These are phyloP conservation scores for Musa schizocarpa DNA, from an alignment of 176 grass and related monocot species.

Conservation along the genomic window DNA sequence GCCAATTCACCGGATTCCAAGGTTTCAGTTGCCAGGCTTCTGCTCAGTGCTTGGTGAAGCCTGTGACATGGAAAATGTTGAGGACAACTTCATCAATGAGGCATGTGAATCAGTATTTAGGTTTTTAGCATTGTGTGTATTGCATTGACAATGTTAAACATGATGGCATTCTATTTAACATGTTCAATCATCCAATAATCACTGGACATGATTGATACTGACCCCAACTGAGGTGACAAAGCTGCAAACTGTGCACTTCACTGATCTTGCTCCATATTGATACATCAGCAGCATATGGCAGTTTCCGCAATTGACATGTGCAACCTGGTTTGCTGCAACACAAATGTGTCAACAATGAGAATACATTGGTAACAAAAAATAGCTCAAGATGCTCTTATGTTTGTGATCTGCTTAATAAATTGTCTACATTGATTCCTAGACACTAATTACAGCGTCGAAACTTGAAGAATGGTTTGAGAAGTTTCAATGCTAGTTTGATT, in stretches of 20 bases:
- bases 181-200: too few species aligned
- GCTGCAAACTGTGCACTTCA: conserved; percentile 14
- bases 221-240: conserved; percentile 11
- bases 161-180: not conserved
- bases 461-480: too few species aligned
- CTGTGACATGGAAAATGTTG: not conserved
- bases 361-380: too few species aligned
- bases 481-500: too few species aligned
- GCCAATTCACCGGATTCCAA: not conserved
- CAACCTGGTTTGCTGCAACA: conserved; percentile 7
- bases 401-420: too few species aligned
- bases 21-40: not conserved
- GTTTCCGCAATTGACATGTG: conserved; percentile 6
- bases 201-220: not conserved
- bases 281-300: conserved; percentile 11
- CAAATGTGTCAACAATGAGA: not conserved
- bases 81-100: too few species aligned
- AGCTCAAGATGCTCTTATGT: too few species aligned
- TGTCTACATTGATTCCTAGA: too few species aligned
- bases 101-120: too few species aligned
- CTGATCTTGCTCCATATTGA: conserved; percentile 9
- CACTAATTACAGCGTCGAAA: too few species aligned
- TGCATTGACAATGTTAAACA: too few species aligned
- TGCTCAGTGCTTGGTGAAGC: not conserved
- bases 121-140: not conserved